Conservation (phyloP, 1,139 yeast species). For the Debaryomyces fabryi region DNA sequence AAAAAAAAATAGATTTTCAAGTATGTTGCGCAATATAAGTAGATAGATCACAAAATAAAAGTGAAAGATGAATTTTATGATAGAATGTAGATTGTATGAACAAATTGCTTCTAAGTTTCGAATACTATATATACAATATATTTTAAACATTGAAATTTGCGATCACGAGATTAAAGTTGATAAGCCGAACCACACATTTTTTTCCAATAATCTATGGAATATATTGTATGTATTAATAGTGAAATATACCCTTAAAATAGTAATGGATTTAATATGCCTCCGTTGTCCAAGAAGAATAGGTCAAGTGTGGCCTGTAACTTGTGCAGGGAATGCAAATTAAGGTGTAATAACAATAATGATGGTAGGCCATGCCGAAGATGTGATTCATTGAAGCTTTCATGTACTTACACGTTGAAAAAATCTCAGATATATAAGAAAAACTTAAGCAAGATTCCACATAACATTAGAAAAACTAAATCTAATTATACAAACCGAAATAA, state of each 20-base stretch:
- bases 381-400: conserved; percentile 19
- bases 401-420: conserved; percentile 25
- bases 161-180: neutral
- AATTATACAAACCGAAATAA: neutral
- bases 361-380: conserved; percentile 25
- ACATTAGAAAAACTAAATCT: neutral
- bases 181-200: neutral
- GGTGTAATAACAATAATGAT: conserved; percentile 22
- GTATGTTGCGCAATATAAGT: too few relatives aligned
- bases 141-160: too few relatives aligned
- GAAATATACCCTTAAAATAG: neutral
- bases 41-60: too few relatives aligned
- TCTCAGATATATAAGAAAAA: conserved; percentile 20
- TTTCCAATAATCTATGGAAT: neutral
- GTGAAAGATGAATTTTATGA: too few relatives aligned
- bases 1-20: too few relatives aligned
- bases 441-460: neutral
- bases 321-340: conserved; percentile 27
- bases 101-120: too few relatives aligned
- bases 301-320: conserved; percentile 28
- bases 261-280: neutral
- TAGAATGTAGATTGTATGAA: too few relatives aligned
- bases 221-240: too few relatives aligned
- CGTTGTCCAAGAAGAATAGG: conserved; percentile 15
- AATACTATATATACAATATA: too few relatives aligned